Evolutionary conservation across 192 early-diverging fungal species (phyloP).

Genomic region (Backusella luteola): DNA sequence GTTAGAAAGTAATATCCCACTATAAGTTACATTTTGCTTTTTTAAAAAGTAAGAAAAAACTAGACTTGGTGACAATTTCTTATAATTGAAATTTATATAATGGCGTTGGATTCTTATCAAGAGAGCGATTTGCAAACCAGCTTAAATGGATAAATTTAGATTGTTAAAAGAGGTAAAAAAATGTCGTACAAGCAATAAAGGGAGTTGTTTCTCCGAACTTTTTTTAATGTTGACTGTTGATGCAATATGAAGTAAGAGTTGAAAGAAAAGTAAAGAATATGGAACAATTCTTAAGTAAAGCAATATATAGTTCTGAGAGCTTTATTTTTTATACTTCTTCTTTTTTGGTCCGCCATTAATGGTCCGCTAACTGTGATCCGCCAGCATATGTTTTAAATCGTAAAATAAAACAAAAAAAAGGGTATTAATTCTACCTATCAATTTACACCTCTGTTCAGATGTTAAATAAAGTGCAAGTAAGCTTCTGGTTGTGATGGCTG

Average conservation of each 20-base stretch:
- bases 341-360: not conserved
- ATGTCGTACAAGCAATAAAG: not conserved
- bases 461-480: not conserved
- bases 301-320: not conserved
- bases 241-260: not conserved
- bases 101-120: not conserved
- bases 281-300: not conserved
- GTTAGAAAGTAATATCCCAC: not conserved
- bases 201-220: not conserved
- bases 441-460: not conserved
- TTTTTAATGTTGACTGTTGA: not conserved
- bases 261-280: not conserved
- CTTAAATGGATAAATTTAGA: not conserved
- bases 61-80: not conserved
- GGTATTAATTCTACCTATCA: constrained; percentile 7
- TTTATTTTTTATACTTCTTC: not conserved
- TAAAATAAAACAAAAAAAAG: not conserved
- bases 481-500: not conserved
- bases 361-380: not conserved
- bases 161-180: not conserved
- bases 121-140: not conserved
- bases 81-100: not conserved
- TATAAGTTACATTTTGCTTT: not conserved
- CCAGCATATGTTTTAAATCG: not conserved
- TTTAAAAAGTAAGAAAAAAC: not conserved